Evolutionary conservation across 164 flowering plant genomes (phyloP).

Genomic region (Vitis amurensis): DNA sequence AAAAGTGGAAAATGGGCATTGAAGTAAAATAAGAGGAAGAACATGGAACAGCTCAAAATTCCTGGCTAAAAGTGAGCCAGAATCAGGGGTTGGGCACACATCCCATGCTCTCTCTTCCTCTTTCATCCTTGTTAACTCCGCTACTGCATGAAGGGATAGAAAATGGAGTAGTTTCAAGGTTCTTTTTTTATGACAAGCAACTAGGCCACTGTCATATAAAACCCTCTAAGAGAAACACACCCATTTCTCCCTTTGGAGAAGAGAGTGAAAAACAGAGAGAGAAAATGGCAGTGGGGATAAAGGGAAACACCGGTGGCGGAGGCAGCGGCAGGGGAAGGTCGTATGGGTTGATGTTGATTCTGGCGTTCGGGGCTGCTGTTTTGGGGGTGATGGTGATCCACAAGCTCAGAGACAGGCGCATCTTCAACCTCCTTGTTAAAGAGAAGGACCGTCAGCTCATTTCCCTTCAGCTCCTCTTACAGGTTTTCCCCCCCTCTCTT

Average conservation of each 20-base stretch:
- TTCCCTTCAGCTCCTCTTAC: conserved; percentile 64
- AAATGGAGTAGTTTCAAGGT: conserved; percentile 24
- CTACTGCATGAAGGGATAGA: conserved; percentile 11
- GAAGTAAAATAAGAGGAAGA: neutral
- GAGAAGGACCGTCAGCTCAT: conserved; percentile 58
- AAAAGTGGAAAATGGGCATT: neutral
- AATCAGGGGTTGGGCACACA: conserved; percentile 32
- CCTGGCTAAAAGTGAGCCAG: conserved; percentile 8
- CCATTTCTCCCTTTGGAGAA: neutral
- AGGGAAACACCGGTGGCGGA: conserved; percentile 9
- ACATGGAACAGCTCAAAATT: neutral
- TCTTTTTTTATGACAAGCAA: conserved; percentile 39
- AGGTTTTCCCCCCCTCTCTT: conserved; percentile 37
- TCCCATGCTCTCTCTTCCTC: conserved; percentile 26
- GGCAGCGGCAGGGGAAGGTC: conserved; percentile 36
- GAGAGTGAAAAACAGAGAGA: conserved; percentile 21
- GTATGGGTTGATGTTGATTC: conserved; percentile 54
- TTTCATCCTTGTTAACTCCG: conserved; percentile 22
- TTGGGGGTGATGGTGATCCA: conserved; percentile 66
- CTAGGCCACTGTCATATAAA: conserved; percentile 7
- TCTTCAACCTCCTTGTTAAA: conserved; percentile 51
- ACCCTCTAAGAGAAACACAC: neutral
- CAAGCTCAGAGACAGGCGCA: conserved; percentile 67
- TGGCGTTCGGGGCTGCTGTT: conserved; percentile 67
- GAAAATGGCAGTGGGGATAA: conserved; percentile 23